phyloP scores from a whole-genome alignment of 1,139 yeast species.

The Wickerhamomyces sp. region DNA sequence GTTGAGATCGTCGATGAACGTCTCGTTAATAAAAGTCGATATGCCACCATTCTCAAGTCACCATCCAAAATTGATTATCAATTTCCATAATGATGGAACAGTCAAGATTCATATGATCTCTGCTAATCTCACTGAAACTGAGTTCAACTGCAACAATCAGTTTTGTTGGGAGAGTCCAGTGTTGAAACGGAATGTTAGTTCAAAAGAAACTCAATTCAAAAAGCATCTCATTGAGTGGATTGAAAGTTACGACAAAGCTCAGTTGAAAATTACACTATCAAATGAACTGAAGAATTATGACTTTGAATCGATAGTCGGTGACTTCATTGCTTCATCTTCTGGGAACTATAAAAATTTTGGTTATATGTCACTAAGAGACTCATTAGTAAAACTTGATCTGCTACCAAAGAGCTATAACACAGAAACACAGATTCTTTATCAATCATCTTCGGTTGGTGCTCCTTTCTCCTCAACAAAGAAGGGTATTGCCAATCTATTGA shows the following conservation, averaged over 20 bases:
- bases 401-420: conserved; percentile 22
- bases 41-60: conserved; percentile 42
- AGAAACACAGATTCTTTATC: conserved; percentile 40
- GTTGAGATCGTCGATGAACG: conserved; percentile 11
- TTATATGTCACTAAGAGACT: conserved; percentile 43
- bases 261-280: conserved; percentile 28
- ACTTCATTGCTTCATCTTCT: conserved; percentile 56
- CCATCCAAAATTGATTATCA: conserved; percentile 65
- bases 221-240: conserved; percentile 41
- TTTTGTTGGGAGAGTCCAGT: conserved; percentile 60
- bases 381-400: conserved; percentile 33
- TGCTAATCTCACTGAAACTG: conserved; percentile 50
- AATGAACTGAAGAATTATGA: conserved; percentile 31
- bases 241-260: conserved; percentile 32
- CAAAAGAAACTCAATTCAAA: conserved; percentile 28
- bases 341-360: conserved; percentile 41
- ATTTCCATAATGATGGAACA: conserved; percentile 39
- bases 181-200: conserved; percentile 18
- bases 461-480: conserved; percentile 34
- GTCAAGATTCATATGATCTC: conserved; percentile 55
- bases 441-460: conserved; percentile 57
- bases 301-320: conserved; percentile 44
- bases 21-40: conserved; percentile 17
- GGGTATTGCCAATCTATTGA: conserved; percentile 41
- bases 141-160: conserved; percentile 55